Percentiles rank a stretch among this genome's conserved stretches.
phyloP scores from a whole-genome alignment of 208 protist species.

The Phytomonas serpens region DNA sequence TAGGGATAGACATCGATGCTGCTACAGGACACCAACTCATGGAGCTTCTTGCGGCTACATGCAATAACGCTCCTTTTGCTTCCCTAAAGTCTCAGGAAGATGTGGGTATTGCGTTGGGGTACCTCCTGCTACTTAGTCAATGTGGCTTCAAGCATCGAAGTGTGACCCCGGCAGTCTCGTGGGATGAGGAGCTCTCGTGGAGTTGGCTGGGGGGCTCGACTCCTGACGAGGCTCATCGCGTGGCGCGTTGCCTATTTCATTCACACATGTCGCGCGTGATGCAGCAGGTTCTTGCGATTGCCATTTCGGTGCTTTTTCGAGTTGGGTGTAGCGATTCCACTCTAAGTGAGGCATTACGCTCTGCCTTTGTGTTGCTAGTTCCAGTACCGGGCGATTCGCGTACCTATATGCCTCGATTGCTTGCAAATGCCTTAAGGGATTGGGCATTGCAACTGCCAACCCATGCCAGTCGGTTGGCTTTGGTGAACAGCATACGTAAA shows the following conservation, averaged over 20 bases:
- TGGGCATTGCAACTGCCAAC: constrained; percentile 45
- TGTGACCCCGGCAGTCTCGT: not conserved
- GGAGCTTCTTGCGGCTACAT: not conserved
- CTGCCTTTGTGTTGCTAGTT: constrained; percentile 49
- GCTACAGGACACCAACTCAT: not conserved
- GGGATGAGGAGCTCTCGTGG: not conserved
- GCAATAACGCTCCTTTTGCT: not conserved
- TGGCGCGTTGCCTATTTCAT: constrained; percentile 35
- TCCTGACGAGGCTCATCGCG: constrained; percentile 30
- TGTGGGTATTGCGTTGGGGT: not conserved
- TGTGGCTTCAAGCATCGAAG: not conserved
- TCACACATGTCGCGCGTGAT: constrained; percentile 29
- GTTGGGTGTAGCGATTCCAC: constrained; percentile 21
- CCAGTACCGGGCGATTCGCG: constrained; percentile 30
- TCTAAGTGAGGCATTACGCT: constrained; percentile 37
- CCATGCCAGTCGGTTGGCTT: constrained; percentile 34
- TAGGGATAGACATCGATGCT: constrained; percentile 8
- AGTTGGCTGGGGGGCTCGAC: constrained; percentile 30
- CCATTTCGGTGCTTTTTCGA: constrained; percentile 37
- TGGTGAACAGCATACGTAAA: constrained; percentile 33
- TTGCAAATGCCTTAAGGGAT: constrained; percentile 32
- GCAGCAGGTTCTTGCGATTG: constrained; percentile 32
- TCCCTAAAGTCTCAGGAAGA: not conserved
- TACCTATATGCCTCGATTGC: constrained; percentile 47
- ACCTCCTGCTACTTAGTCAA: not conserved